Conservation (phyloP, 306 rosid genomes). For the Medicago arabica region DNA sequence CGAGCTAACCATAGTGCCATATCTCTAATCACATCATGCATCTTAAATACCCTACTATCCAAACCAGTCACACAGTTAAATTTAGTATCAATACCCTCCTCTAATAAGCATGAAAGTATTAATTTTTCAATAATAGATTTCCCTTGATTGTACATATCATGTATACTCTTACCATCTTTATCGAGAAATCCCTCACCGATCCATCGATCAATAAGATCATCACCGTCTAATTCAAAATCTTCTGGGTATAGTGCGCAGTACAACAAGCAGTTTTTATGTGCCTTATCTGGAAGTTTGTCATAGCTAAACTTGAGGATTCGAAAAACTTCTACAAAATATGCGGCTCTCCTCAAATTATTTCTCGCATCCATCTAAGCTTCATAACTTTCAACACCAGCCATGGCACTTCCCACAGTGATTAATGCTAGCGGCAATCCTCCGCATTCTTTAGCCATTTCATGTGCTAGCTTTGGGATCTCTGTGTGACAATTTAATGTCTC, state of each 20-base stretch:
- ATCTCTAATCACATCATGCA: conserved; percentile 7
- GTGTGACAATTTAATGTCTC: conserved; percentile 6
- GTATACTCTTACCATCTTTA: background rate
- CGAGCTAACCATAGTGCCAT: background rate
- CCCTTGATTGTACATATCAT: conserved; percentile 26
- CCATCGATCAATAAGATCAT: conserved; percentile 32
- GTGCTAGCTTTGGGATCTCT: conserved; percentile 13
- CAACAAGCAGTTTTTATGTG: conserved; percentile 25
- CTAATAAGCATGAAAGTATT: conserved; percentile 14
- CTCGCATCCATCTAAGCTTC: conserved; percentile 20
- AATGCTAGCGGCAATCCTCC: conserved; percentile 43
- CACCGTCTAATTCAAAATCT: too few relatives aligned
- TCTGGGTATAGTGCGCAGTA: conserved; percentile 41
- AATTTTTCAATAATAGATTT: conserved; percentile 22
- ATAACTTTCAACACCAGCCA: conserved; percentile 17
- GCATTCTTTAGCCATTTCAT: background rate
- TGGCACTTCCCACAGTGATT: conserved; percentile 20
- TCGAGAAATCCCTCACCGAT: conserved; percentile 25
- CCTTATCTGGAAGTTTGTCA: conserved; percentile 21
- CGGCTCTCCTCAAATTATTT: background rate
- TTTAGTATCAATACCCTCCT: background rate
- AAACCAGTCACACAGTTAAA: background rate
- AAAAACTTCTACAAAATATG: conserved; percentile 18
- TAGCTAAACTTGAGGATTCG: conserved; percentile 32
- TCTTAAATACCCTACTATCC: background rate